A percentile compares a stretch with the other conserved stretches of the same genome.
phyloP scores from a whole-genome alignment of 2,329 filamentous ascomycete genomes.

The Arthrocladium fulminans region DNA sequence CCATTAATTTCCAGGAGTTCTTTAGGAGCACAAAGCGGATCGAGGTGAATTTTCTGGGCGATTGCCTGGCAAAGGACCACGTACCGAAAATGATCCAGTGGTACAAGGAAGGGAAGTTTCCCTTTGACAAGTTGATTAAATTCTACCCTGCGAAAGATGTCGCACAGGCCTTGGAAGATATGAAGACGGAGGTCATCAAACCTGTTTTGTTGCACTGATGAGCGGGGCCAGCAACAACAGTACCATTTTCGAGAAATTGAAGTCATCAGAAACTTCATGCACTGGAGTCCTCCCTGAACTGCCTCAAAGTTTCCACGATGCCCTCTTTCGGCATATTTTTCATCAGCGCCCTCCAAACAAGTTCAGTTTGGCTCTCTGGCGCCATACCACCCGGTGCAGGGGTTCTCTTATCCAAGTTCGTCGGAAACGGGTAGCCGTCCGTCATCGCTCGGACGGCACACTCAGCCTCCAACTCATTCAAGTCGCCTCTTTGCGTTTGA shows the following conservation, averaged over 20 bases:
- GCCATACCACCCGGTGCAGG: conserved; percentile 52
- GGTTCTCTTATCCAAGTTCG: conserved; percentile 50
- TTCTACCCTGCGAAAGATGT: conserved; percentile 31
- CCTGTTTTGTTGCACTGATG: conserved; percentile 23
- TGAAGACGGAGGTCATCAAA: conserved; percentile 25
- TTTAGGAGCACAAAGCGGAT: conserved; percentile 42
- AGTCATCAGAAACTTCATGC: conserved; percentile 7
- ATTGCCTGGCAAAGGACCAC: conserved; percentile 32
- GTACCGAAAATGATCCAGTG: conserved; percentile 43
- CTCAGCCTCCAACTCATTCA: conserved; percentile 35
- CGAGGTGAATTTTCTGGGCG: conserved; percentile 42
- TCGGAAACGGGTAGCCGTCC: conserved; percentile 55
- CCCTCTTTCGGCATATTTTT: conserved; percentile 33
- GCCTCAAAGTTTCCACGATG: conserved; percentile 35
- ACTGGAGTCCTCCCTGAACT: conserved; percentile 30
- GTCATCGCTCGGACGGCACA: conserved; percentile 43
- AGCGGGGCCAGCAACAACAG: neutral
- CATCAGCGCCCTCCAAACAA: conserved; percentile 39
- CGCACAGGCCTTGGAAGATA: conserved; percentile 21
- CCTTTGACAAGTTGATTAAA: conserved; percentile 39
- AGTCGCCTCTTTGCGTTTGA: conserved; percentile 42
- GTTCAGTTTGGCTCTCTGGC: conserved; percentile 50
- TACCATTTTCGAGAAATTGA: neutral
- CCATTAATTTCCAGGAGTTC: conserved; percentile 32
- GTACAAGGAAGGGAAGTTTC: conserved; percentile 41